Conservation (phyloP, 2,329 filamentous ascomycete species). For the Aspergillus bombycis region DNA sequence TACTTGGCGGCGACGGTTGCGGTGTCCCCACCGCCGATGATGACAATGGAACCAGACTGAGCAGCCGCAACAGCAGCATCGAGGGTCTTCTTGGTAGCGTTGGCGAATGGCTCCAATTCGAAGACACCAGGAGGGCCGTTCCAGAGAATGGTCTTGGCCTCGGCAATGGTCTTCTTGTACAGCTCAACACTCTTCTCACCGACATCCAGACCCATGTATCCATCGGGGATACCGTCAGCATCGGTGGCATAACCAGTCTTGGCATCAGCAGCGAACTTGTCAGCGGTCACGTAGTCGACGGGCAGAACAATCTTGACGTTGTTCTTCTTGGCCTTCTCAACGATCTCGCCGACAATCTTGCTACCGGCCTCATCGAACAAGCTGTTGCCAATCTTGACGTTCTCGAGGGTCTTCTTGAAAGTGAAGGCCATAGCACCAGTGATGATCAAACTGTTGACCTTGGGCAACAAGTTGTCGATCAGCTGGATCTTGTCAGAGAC, state of each 20-base stretch:
- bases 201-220: conserved; percentile 97
- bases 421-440: conserved; percentile 99
- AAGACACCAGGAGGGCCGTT: conserved; percentile 98
- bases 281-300: conserved; percentile 91
- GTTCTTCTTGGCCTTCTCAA: conserved; percentile 96
- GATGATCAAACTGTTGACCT: conserved; percentile 95
- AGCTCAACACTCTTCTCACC: conserved; percentile 85
- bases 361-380: conserved; percentile 92
- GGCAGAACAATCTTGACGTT: conserved; percentile 93
- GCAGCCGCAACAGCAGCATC: conserved; percentile 84
- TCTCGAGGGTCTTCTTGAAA: conserved; percentile 98
- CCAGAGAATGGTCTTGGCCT: conserved; percentile 97
- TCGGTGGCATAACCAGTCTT: conserved; percentile 81
- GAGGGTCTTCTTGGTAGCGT: conserved; percentile 87
- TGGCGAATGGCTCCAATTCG: conserved; percentile 92
- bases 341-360: conserved; percentile 84
- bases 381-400: conserved; percentile 83
- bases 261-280: conserved; percentile 90
- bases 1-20: conserved; percentile 98
- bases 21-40: conserved; percentile 97
- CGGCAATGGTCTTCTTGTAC: conserved; percentile 82
- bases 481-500: conserved; percentile 99
- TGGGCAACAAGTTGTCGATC: conserved; percentile 97
- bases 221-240: conserved; percentile 86
- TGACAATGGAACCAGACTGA: conserved; percentile 87